Conservation (phyloP, 1,284 basidiomycete species). For the Pseudozyma flocculosa region DNA sequence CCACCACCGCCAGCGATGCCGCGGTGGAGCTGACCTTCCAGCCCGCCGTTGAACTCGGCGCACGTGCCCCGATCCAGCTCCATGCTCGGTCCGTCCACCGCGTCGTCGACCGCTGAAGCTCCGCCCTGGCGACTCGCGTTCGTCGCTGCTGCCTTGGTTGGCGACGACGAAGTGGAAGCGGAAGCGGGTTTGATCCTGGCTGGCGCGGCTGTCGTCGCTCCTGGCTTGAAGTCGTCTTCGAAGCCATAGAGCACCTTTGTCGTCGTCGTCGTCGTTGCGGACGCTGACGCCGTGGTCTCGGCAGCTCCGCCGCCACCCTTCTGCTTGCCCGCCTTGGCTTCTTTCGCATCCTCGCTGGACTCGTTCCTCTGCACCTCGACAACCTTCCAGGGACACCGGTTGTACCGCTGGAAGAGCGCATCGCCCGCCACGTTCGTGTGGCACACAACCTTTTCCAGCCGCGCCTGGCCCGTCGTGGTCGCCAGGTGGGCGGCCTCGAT, state of each 20-base stretch:
- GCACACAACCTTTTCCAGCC: constrained; percentile 35
- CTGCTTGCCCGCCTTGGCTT: too few relatives aligned
- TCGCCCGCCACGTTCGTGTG: constrained; percentile 36
- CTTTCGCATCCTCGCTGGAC: not conserved
- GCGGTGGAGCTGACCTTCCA: too few relatives aligned
- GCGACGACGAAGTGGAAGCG: too few relatives aligned
- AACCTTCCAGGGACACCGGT: constrained; percentile 32
- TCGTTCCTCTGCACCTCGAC: not conserved
- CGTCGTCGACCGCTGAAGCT: too few relatives aligned
- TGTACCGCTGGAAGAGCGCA: constrained; percentile 34
- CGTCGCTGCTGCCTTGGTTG: not conserved
- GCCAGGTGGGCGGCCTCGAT: constrained; percentile 15
- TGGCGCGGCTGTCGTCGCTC: constrained; percentile 10
- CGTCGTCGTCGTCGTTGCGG: not conserved
- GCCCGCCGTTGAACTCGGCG: constrained; percentile 25
- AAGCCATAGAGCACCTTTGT: constrained; percentile 7
- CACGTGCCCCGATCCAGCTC: constrained; percentile 32
- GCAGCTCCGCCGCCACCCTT: too few relatives aligned
- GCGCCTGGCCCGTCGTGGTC: constrained; percentile 11
- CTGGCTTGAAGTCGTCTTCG: constrained; percentile 12
- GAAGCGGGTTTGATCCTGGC: too few relatives aligned
- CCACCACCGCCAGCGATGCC: too few relatives aligned
- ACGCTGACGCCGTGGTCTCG: not conserved
- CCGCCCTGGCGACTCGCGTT: not conserved
- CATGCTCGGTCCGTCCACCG: constrained; percentile 20